Percentiles rank a stretch among this genome's conserved stretches.
Evolutionary conservation across 2,329 filamentous ascomycete genomes (phyloP).

Genomic region (Microthyrium microscopicum): DNA sequence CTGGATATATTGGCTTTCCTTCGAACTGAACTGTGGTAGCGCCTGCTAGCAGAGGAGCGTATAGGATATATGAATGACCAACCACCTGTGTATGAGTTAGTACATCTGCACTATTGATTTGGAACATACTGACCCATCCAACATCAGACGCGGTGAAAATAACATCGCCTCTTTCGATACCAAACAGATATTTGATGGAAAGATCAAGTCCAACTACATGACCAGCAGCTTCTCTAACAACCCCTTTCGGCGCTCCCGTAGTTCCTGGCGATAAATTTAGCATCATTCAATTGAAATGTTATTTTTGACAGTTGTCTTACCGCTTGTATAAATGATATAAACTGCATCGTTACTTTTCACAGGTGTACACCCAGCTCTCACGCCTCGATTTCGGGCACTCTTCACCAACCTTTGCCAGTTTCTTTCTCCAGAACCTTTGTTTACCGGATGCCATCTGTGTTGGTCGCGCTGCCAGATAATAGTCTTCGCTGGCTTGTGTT

Average conservation of each 20-base stretch:
- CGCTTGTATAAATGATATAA: conserved; percentile 84
- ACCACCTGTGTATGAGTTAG: conserved; percentile 25
- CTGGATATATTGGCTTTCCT: conserved; percentile 82
- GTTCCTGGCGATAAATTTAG: conserved; percentile 38
- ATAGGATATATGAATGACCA: conserved; percentile 74
- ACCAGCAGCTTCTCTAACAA: conserved; percentile 66
- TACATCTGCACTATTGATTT: neutral
- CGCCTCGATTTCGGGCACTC: conserved; percentile 47
- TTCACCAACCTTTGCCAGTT: conserved; percentile 66
- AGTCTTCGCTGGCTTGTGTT: conserved; percentile 54
- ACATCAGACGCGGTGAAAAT: conserved; percentile 72
- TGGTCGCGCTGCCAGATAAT: conserved; percentile 76
- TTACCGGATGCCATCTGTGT: conserved; percentile 54
- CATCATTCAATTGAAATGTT: conserved; percentile 1
- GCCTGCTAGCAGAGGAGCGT: conserved; percentile 69
- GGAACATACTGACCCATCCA: conserved; percentile 86
- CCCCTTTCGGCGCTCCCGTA: conserved; percentile 68
- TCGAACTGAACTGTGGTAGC: conserved; percentile 81
- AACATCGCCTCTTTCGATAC: conserved; percentile 71
- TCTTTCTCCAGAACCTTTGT: conserved; percentile 50
- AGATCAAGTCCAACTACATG: conserved; percentile 75
- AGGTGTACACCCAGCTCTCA: conserved; percentile 59
- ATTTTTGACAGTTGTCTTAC: conserved; percentile 14
- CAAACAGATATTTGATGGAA: conserved; percentile 69
- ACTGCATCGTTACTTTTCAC: conserved; percentile 61